Evolutionary conservation across 192 early-diverging fungal species (phyloP), one percentile per base, ranked within the genome.

Genomic region (Allomyces macrogynus): DNA sequence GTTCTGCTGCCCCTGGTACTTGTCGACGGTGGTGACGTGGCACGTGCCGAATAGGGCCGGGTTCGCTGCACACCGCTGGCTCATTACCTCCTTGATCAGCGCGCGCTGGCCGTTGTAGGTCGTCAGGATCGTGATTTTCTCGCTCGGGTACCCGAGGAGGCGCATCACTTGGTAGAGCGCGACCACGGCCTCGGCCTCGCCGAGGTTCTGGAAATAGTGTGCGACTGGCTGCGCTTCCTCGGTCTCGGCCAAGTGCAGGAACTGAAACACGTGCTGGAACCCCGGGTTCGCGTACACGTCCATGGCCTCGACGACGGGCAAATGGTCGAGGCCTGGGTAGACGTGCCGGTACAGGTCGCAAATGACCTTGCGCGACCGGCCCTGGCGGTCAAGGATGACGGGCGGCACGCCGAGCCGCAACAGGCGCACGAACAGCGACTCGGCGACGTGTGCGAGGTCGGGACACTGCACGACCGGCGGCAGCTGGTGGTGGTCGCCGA

Each of bases 81-180:
- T 75, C 24, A 99, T 69, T 0, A 99, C 92, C 72, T 97, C 95
- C 24, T 79, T 75, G 65, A 99, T 89, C 63, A 99, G 79, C 61
- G 91, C 87, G 27, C 85, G 83, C 71, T 99, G 97, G 23, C 97
- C 97, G 69, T 98, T 95, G 67, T 99, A 99, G 0, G 97, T 93
- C 12, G 97, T 97, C 65, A 99, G 72, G 44, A 99, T 89, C 0
- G 89, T 78, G 62, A 99, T 95, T 26, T 83, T 83, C n/a, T 87
- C 81, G 0, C 89, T 81, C 4, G 92, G 86, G 65, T 97, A 97
- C 1, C 97, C 97, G 61, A 92, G 64, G 26, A 95, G 72, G 42
- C 92, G 79, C 95, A 99, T 93, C 77, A 95, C 97, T 73, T 92
- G 90, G 79, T 84, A 99, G 20, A 87, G 79, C 5, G 92, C 92